These are phyloP conservation scores for Dactylellina sp. DNA, from an alignment of 2,329 filamentous ascomycete genomes.

Conservation along the genomic window DNA sequence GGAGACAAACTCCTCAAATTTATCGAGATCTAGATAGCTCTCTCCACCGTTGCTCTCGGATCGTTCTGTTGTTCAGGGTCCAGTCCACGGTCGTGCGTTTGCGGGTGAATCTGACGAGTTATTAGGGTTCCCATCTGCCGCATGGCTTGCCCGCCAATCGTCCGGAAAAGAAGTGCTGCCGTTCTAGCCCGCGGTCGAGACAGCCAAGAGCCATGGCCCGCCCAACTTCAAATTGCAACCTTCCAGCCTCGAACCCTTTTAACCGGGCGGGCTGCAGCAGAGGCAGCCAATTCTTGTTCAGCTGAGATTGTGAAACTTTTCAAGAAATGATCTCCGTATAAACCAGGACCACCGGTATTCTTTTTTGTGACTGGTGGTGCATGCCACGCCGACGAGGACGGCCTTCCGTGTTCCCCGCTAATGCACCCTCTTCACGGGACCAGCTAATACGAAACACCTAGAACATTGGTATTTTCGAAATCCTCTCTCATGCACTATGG, in stretches of 20 bases:
- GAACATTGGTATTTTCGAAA: background rate
- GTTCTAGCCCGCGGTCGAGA: constrained; percentile 22
- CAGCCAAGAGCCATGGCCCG: constrained; percentile 21
- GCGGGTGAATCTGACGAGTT: constrained; percentile 23
- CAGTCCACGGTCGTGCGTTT: background rate
- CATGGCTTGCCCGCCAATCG: constrained; percentile 33
- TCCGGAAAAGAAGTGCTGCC: constrained; percentile 12
- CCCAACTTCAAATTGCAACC: background rate
- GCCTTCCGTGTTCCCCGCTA: constrained; percentile 19
- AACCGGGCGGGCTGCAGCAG: constrained; percentile 11
- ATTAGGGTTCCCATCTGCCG: constrained; percentile 2
- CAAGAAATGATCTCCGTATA: constrained; percentile 3
- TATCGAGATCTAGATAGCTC: constrained; percentile 12
- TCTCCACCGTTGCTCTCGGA: background rate
- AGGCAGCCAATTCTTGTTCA: constrained; percentile 24
- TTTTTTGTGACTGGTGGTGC: constrained; percentile 16
- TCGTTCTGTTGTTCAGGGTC: constrained; percentile 4
- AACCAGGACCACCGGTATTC: constrained; percentile 23
- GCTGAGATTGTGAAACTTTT: constrained; percentile 19
- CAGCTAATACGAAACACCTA: background rate
- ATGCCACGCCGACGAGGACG: constrained; percentile 24
- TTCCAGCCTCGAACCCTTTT: constrained; percentile 9
- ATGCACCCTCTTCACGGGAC: constrained; percentile 5
- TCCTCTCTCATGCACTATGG: background rate
- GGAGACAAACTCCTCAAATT: background rate